Evolutionary conservation across 345 rosid genomes (phyloP).

Genomic region (Luvunga scandens): DNA sequence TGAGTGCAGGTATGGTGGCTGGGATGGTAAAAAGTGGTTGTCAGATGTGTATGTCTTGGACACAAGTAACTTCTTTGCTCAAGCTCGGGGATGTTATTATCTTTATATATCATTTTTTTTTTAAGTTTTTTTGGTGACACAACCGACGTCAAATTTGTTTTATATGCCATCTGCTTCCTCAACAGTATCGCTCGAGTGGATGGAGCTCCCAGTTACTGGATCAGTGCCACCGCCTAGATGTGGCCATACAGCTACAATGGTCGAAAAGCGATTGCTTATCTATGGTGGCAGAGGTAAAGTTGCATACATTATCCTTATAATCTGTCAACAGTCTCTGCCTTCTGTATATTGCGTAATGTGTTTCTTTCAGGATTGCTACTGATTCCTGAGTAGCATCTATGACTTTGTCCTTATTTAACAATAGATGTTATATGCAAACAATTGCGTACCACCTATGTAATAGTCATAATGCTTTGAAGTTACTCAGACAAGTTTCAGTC

Average conservation of each 20-base stretch:
- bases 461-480: neutral
- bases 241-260: conserved; percentile 95
- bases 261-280: conserved; percentile 90
- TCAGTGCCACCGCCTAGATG: conserved; percentile 93
- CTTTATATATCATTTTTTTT: neutral
- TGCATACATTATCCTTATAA: neutral
- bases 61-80: conserved; percentile 59
- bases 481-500: neutral
- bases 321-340: neutral
- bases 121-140: conserved; percentile 9
- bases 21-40: conserved; percentile 99
- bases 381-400: neutral
- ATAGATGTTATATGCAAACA: neutral
- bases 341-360: neutral
- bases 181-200: conserved; percentile 96
- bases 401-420: neutral
- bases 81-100: conserved; percentile 14
- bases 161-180: conserved; percentile 11
- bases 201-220: conserved; percentile 78
- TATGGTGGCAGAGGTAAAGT: conserved; percentile 92
- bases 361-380: conserved; percentile 1
- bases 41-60: conserved; percentile 94
- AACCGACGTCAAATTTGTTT: conserved; percentile 2
- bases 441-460: neutral
- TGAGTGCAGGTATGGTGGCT: conserved; percentile 85